These are phyloP conservation scores for Tetrahymena elliotti DNA, from an alignment of 73 alveolate genomes.

Conservation along the genomic window DNA sequence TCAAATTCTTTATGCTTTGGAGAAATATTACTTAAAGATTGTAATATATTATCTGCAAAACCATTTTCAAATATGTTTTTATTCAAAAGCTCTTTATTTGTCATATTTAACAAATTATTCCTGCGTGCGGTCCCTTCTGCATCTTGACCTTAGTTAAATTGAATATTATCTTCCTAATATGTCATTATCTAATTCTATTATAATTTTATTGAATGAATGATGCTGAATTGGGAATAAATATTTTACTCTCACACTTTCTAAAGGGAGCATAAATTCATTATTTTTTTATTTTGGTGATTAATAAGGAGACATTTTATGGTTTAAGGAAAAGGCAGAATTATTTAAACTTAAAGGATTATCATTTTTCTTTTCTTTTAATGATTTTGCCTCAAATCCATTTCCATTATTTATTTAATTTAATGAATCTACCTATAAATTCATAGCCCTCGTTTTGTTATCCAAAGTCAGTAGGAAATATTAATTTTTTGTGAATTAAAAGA, in stretches of 20 bases:
- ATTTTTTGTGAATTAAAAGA: not conserved
- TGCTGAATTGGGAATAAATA: no score
- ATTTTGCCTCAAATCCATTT: not conserved
- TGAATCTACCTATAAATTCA: not conserved
- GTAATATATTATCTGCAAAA: not conserved
- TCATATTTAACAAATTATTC: not conserved
- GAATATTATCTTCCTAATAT: not conserved
- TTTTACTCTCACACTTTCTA: not conserved
- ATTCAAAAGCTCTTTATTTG: not conserved
- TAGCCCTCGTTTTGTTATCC: not conserved
- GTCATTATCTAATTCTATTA: no score
- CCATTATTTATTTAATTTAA: not conserved
- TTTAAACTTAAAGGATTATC: not conserved
- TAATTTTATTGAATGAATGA: no score
- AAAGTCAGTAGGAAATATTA: not conserved
- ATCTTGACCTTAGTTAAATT: not conserved
- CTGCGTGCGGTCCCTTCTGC: not conserved
- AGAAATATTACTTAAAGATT: not conserved
- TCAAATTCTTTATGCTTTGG: not conserved
- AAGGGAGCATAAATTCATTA: not conserved
- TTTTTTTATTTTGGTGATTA: not conserved
- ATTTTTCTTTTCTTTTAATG: not conserved
- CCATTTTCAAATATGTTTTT: not conserved
- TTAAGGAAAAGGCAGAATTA: not conserved
- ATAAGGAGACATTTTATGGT: not conserved